Percentiles rank a stretch among this genome's conserved stretches.
phyloP scores from a whole-genome alignment of 108 stramenopile genomes.

The Cyclotella baltica region DNA sequence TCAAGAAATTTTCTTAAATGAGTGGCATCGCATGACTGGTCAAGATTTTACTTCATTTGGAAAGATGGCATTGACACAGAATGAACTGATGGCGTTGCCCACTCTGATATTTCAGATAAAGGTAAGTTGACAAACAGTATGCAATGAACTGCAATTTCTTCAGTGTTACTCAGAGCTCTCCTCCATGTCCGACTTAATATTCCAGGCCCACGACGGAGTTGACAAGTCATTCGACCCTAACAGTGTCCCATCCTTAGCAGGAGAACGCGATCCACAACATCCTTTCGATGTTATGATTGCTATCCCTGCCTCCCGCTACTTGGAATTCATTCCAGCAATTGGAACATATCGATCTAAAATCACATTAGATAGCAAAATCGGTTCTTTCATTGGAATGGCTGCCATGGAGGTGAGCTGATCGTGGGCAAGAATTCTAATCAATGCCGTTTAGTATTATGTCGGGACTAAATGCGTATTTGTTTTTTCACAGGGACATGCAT shows the following conservation, averaged over 20 bases:
- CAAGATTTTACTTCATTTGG: slow-evolving; percentile 42
- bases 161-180: background rate
- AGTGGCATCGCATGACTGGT: slow-evolving; percentile 54
- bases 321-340: slow-evolving; percentile 70
- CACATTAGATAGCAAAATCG: slow-evolving; percentile 50
- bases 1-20: slow-evolving; percentile 37
- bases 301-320: slow-evolving; percentile 81
- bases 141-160: too few relatives aligned
- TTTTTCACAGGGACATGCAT: slow-evolving; percentile 84
- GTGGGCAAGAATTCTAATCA: too few relatives aligned
- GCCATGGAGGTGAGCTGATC: too few relatives aligned
- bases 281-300: slow-evolving; percentile 78
- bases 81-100: slow-evolving; percentile 68
- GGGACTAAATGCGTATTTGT: too few relatives aligned
- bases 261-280: slow-evolving; percentile 66
- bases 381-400: slow-evolving; percentile 81
- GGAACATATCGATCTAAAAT: slow-evolving; percentile 61
- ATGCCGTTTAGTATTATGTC: too few relatives aligned
- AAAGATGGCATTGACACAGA: slow-evolving; percentile 52
- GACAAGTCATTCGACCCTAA: slow-evolving; percentile 55
- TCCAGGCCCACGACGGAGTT: slow-evolving; percentile 49
- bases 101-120: slow-evolving; percentile 84
- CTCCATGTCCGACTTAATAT: background rate
- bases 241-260: slow-evolving; percentile 63
- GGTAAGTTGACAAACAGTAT: too few relatives aligned